Evolutionary conservation across 2,329 filamentous ascomycete species (phyloP).

Genomic region (Biscogniauxia sp.): DNA sequence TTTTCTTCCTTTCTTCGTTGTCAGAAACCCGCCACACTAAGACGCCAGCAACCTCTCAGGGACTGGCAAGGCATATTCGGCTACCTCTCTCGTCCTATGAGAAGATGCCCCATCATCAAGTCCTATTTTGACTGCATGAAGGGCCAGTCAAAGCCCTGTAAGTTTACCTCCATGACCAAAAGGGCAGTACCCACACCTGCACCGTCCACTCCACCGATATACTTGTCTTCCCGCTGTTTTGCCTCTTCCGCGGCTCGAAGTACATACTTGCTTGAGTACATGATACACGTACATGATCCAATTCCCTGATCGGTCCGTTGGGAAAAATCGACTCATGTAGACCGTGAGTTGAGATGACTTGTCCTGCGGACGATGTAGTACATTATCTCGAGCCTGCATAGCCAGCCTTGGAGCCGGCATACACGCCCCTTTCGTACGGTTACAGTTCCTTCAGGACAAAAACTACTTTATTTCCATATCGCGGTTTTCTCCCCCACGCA

Average conservation of each 20-base stretch:
- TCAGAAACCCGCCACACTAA: slow-evolving; percentile 22
- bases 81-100: slow-evolving; percentile 26
- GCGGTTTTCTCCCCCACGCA: neutral
- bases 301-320: slow-evolving; percentile 22
- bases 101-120: slow-evolving; percentile 30
- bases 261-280: no score
- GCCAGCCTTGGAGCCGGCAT: slow-evolving; percentile 12
- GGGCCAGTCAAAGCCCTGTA: slow-evolving; percentile 23
- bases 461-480: neutral
- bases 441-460: slow-evolving; percentile 7
- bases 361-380: slow-evolving; percentile 20
- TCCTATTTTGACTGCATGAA: slow-evolving; percentile 27
- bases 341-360: slow-evolving; percentile 19
- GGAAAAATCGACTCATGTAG: slow-evolving; percentile 13
- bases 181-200: slow-evolving; percentile 19
- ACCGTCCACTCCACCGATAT: slow-evolving; percentile 9
- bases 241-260: slow-evolving; percentile 5
- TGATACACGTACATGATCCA: slow-evolving; percentile 8
- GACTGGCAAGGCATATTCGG: slow-evolving; percentile 24
- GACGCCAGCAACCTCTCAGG: slow-evolving; percentile 24
- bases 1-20: slow-evolving; percentile 7
- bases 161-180: slow-evolving; percentile 21
- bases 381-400: slow-evolving; percentile 21
- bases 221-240: neutral
- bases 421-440: slow-evolving; percentile 17